A percentile compares a stretch with the other conserved stretches of the same genome.
These are phyloP conservation scores for Raddia distichophylla DNA, from an alignment of 176 grass and related monocot species.

Conservation along the genomic window DNA sequence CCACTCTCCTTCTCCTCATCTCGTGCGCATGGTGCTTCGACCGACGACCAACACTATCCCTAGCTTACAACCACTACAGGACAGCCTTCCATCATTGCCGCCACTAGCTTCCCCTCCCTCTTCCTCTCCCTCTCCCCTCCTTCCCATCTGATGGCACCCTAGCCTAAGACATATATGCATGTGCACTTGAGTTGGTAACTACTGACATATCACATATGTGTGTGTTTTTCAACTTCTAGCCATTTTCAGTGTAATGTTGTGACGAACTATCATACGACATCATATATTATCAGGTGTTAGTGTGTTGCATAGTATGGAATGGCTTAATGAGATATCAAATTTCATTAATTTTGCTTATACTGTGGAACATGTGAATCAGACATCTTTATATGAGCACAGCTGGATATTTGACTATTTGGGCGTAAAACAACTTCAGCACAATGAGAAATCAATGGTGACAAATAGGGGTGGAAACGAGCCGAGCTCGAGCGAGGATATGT, in stretches of 20 bases:
- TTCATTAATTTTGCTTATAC: background rate
- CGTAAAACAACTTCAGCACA: background rate
- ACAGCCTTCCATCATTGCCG: no score
- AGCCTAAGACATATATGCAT: background rate
- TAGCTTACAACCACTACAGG: no score
- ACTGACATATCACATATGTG: no score
- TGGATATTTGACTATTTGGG: background rate
- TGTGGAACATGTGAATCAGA: background rate
- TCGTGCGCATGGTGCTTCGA: no score
- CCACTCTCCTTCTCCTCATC: no score
- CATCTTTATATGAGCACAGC: background rate
- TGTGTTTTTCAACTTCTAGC: background rate
- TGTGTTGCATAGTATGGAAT: background rate
- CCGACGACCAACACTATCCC: no score
- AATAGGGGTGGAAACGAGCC: no score
- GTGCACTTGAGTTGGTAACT: background rate
- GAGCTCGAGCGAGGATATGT: no score
- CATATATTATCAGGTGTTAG: background rate
- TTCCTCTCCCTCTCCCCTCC: no score
- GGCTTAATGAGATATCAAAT: background rate
- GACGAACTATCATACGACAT: background rate
- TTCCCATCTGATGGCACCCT: no score
- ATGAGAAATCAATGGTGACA: constrained; percentile 18
- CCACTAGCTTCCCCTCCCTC: no score
- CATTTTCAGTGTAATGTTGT: background rate